Base-by-base conservation (phyloP, 306 rosid genomes). In the Acacia acuminata region DNA sequence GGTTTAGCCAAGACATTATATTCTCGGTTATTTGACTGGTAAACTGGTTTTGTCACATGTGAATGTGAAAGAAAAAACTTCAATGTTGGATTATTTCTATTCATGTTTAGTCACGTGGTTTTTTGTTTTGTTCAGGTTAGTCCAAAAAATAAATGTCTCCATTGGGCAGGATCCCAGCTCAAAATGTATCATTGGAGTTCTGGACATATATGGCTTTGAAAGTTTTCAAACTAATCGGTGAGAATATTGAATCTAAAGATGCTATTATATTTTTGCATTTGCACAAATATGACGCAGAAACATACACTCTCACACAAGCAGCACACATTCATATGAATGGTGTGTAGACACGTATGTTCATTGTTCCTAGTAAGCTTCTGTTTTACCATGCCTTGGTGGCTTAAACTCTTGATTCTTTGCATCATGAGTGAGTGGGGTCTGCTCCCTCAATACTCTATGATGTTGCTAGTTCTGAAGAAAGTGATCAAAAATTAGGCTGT, bases 141-240 rank as follows among this genome's bases (percentile, higher is more conserved):
- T 95, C 81, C 85, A 84, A 67, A 95, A 93, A 87, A 92, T 93
- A 80, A 95, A 95, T 86, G 78, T 84, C 81, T 91, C 98, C 79
- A 93, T 95, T 74, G 98, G 97, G 82, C 98, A 93, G 86, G 98
- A 95, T 77, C 78, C 93, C 75, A 47, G 55, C 89, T 91, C 98
- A 53, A 89, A 90, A 36, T 84, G 69, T 85, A 90, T 90, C 86
- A 93, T 95, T 27, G 98, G 98, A 69, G 91, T 95, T 77, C 97
- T 95, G 81, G 98, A 93, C 89, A 95, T 93, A 79, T 95, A 95
- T 86, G 97, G 98, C 81, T 95, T 95, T 85, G 98, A 95, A 83
- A 91, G 94, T 92, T 95, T 95, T 82, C 70, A 76, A 84, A 71
- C 88, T 71, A 95, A 95, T 85, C 90, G 98, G 97, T 92, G 85